Base-by-base conservation (phyloP, 129 eudicot species). In the Artemisia argyi region DNA sequence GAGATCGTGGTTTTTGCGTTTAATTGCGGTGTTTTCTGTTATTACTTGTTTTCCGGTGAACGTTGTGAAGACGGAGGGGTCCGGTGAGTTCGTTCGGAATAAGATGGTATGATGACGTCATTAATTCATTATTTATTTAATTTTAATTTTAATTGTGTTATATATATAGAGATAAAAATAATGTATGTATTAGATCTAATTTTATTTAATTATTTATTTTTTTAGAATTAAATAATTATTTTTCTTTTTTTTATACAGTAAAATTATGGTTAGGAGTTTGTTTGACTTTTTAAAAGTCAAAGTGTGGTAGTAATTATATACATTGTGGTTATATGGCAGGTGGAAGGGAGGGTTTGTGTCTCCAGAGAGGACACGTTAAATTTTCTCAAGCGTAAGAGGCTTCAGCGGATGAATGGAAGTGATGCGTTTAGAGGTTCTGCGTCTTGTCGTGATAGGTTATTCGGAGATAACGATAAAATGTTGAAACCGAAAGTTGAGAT, bases 261-360 rank as follows among this genome's bases (percentile, higher is more conserved):
- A 11, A 10, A 64, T 54, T 56, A 49, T 48, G 47, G 73, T 65
- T 72, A 78, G 42, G 42, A 35, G 42, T 35, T 35, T 35, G 7
- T 35, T 35, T 35, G 42, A 35, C 42, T 35, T 35, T 35, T 35
- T 35, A 6, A 35, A 35, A 35, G 42, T 35, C 42, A 35, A 35
- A 35, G 42, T 35, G 42, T 35, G 42, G 42, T 30, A 24, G 26
- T 24, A 24, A 24, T 24, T 24, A 24, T 24, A 24, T 32, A 18
- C 61, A 20, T 22, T 74, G 53, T 74, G 66, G 24, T 26, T 30
- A 7, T 39, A 26, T 80, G 72, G 30, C 82, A 94, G 99, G 99
- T 94, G 89, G 99, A 94, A 76, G 99, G 99, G 56, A 84, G 83
- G 89, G 89, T 61, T 72, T 90, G 99, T 75, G 74, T 77, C 74